Conservation (phyloP, 352 stramenopile species). For the Phytophthora uliginosa region DNA sequence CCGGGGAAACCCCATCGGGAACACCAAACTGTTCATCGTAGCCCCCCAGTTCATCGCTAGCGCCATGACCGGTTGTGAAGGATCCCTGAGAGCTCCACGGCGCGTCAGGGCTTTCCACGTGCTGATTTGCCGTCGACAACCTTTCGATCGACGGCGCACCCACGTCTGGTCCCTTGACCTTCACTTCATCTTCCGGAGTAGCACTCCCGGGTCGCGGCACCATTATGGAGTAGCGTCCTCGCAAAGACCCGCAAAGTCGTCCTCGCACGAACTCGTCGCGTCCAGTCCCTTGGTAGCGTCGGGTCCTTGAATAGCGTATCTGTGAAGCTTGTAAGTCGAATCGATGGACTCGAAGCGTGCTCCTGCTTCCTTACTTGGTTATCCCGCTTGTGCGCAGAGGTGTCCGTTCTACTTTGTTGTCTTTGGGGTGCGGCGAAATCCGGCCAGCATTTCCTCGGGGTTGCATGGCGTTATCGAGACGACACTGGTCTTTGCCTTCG, state of each 20-base stretch:
- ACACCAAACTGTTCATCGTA: conserved; percentile 7
- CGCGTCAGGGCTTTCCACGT: background rate
- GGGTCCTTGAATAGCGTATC: conserved; percentile 12
- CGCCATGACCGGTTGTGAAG: background rate
- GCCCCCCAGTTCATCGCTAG: conserved; percentile 4
- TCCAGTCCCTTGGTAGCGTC: background rate
- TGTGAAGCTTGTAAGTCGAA: background rate
- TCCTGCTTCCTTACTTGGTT: no score
- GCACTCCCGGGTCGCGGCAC: conserved; percentile 8
- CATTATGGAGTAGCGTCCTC: background rate
- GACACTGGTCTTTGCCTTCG: no score
- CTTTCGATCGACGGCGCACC: conserved; percentile 9
- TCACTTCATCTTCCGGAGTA: conserved; percentile 15
- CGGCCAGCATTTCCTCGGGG: no score
- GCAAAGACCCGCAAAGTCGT: background rate
- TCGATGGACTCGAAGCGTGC: no score
- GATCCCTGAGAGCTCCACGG: conserved; percentile 9
- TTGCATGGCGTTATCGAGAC: no score
- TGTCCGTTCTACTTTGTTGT: no score
- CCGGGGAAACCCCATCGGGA: conserved; percentile 11
- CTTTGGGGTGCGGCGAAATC: no score
- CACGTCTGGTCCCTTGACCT: background rate
- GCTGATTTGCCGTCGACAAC: conserved; percentile 4
- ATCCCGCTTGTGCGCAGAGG: no score
- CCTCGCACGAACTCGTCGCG: conserved; percentile 3